Base-by-base conservation (phyloP, 2,329 filamentous ascomycete species). In the Periconia sp. region DNA sequence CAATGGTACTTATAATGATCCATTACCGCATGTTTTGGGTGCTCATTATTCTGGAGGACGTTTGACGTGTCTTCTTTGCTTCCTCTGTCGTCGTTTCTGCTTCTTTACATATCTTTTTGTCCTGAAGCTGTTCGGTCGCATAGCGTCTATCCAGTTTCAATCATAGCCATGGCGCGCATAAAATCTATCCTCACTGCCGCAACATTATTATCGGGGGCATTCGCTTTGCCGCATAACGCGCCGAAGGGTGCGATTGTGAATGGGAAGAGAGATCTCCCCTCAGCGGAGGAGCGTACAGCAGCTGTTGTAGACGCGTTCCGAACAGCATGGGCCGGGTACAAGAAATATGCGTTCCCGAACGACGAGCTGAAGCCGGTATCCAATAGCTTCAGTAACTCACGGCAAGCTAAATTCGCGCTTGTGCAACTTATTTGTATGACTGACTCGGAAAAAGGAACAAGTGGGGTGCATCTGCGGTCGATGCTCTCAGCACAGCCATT, bases 401-500 rank as follows among this genome's bases (percentile, higher is more conserved):
- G 87, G 88, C 89, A 72, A 52, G 74, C 59, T 17, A 22, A 13
- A 18, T 19, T 29, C 29, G 19, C 12, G 10, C 9, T 28, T 16
- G 5, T n/a, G 31, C 13, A 30, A 38, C n/a, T 7, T 9, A 24
- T 5, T 19, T 6, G 15, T 12, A 16, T 21, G 6, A 38, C 24
- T 16, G 9, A 15, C n/a, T 7, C n/a, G 28, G 15, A 24, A n/a
- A 4, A 44, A 92, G 88, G 49, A 92, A 92, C 61, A 86, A 83
- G 40, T 95, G 90, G 90, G 90, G 89, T 17, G 88, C 89, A 21
- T 91, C 85, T 29, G 88, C 89, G 1, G 80, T 94, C 11, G 90
- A 95, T 66, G 87, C 88, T 2, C 75, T 95, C 33, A 86, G 83
- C 46, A 95, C 90, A 0, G 89, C 89, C 6, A 75, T 92, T 35